Evolutionary conservation across 257 asterid genomes (phyloP), one percentile per base, ranked within the genome.

Genomic region (Eustoma russellianum): DNA sequence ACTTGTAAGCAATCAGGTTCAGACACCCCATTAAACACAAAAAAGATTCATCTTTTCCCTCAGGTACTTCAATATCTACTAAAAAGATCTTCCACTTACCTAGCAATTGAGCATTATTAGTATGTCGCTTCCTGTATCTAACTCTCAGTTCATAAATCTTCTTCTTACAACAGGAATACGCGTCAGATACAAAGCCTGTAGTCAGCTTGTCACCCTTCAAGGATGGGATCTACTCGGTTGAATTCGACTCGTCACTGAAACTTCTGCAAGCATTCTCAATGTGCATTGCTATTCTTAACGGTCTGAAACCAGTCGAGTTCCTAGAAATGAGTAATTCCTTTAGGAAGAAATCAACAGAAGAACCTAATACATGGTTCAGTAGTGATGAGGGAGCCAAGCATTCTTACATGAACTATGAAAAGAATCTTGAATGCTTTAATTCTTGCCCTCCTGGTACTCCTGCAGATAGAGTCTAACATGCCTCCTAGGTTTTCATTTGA

Each of bases 181-280:
- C 9, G 15, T 64, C 41, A 56, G 82, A 76, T 10, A 63, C 61
- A 15, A 69, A 52, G 50, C 77, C 85, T 0, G 15, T 66, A 48
- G 75, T 80, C 65, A 55, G 58, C 48, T 54, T 83, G 65, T 76
- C 82, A 1, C 66, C 74, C 6, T 86, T 80, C 61, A 66, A 80
- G 64, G 90, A 80, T 56, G 90, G 87, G 5, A 76, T 83, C 44
- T 80, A 70, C 57, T 83, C 93, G 0, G 77, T 86, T 18, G 82
- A 78, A 69, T 86, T 80, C 46, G 68, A 68, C 60, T 73, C 95
- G 3, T 78, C 90, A 0, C 61, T 86, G 66, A 69, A 77, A 64
- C 76, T 58, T 45, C 30, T 80, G 17, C 90, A 83, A 68, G 95
- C 95, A 13, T 80, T 86, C 76, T 76, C 93, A 59, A 66, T 83